Evolutionary conservation across 495 filamentous ascomycete species (phyloP).

Genomic region (Aspergillus coremiiformis): DNA sequence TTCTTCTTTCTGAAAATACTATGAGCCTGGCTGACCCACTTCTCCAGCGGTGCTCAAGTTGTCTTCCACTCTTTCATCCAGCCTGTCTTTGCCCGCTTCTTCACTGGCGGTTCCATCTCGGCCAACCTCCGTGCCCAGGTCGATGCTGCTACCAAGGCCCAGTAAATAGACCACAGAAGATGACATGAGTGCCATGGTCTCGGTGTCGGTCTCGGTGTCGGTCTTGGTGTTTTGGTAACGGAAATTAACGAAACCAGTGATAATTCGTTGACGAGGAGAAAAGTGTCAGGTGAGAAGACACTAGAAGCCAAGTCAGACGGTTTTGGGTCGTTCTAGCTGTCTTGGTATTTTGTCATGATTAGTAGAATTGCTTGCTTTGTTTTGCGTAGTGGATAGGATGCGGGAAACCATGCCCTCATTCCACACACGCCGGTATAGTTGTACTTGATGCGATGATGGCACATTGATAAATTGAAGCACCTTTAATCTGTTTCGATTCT

Average conservation of each 20-base stretch:
- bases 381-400: conserved; percentile 2
- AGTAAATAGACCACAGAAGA: conserved; percentile 20
- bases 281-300: conserved; percentile 3
- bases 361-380: conserved; percentile 12
- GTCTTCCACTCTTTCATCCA: conserved; percentile 95
- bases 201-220: no score
- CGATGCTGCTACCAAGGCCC: conserved; percentile 58
- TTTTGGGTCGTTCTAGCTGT: conserved; percentile 5
- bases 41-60: conserved; percentile 80
- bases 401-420: conserved; percentile 4
- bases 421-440: conserved; percentile 9
- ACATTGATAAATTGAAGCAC: conserved; percentile 17
- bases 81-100: conserved; percentile 86
- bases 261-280: conserved; percentile 3
- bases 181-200: no score
- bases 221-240: conserved; percentile 1
- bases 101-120: conserved; percentile 68
- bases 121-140: conserved; percentile 86
- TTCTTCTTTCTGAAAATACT: neutral
- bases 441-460: conserved; percentile 17
- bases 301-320: neutral
- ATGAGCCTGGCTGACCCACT: conserved; percentile 19
- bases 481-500: conserved; percentile 3
- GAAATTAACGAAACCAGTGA: conserved; percentile 6
- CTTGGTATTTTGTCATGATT: conserved; percentile 13